Percentiles rank a stretch among this genome's conserved stretches.
phyloP scores from a whole-genome alignment of 148 eudicot genomes.

The Arctostaphylos glauca region DNA sequence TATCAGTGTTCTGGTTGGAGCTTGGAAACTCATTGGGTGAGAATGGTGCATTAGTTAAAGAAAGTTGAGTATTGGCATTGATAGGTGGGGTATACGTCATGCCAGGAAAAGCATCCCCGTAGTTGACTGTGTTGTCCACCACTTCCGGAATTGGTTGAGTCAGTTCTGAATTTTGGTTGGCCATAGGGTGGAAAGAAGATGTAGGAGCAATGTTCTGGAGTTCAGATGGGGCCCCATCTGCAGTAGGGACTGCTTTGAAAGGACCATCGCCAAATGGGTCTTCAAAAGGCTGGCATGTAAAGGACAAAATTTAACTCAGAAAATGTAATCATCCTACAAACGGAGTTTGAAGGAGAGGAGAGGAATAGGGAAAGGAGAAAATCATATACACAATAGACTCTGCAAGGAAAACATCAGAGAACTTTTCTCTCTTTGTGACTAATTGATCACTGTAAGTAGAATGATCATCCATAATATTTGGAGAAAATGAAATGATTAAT shows the following conservation, averaged over 20 bases:
- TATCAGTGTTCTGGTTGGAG: slow-evolving; percentile 39
- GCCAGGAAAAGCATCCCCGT: slow-evolving; percentile 36
- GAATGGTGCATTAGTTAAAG: slow-evolving; percentile 30
- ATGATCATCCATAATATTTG: neutral
- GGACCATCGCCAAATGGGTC: slow-evolving; percentile 97
- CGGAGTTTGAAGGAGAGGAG: neutral
- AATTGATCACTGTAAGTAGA: neutral
- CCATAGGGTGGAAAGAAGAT: slow-evolving; percentile 34
- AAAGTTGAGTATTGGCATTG: slow-evolving; percentile 25
- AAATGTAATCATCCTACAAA: neutral
- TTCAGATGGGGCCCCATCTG: slow-evolving; percentile 40
- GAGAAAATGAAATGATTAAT: neutral
- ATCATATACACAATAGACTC: neutral
- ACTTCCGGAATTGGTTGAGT: slow-evolving; percentile 34
- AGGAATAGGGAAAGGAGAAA: neutral
- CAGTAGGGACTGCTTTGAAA: slow-evolving; percentile 65
- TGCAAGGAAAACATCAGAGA: neutral
- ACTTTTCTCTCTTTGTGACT: neutral
- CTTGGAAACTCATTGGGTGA: slow-evolving; percentile 27
- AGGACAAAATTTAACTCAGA: neutral
- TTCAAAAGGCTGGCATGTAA: slow-evolving; percentile 67
- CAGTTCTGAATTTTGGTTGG: slow-evolving; percentile 33
- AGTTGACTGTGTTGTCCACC: slow-evolving; percentile 23
- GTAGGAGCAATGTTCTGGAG: slow-evolving; percentile 36
- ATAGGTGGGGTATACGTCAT: slow-evolving; percentile 14